phyloP scores from a whole-genome alignment of 2,329 filamentous ascomycete genomes.

The Elsinoe ampelina region DNA sequence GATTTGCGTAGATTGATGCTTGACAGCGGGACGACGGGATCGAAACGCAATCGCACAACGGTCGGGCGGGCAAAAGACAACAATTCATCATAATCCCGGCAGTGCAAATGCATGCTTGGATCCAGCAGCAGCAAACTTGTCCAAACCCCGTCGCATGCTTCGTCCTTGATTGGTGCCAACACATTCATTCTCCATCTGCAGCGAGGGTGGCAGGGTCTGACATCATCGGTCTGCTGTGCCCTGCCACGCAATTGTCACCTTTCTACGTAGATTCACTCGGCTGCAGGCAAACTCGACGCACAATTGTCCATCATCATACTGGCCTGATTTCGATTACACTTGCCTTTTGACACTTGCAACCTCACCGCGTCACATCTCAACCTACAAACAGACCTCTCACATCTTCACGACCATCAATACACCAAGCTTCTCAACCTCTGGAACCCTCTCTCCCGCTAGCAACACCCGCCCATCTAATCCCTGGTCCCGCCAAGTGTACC shows the following conservation, averaged over 20 bases:
- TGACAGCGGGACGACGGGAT: neutral
- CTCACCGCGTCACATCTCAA: neutral
- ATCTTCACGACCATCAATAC: neutral
- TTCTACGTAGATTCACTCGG: no score
- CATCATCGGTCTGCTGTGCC: constrained; percentile 1
- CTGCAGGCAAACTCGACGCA: constrained; percentile 5
- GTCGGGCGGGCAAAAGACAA: neutral
- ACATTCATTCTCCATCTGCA: neutral
- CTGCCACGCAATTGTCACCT: constrained; percentile 12
- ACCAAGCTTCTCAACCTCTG: neutral
- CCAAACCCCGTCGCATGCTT: neutral
- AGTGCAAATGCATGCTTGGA: no score
- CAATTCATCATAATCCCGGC: neutral
- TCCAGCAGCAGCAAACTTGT: neutral
- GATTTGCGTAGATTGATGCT: constrained; percentile 3
- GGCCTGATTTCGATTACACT: neutral
- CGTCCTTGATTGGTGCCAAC: constrained; percentile 9
- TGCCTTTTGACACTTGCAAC: neutral
- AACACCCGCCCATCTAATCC: constrained; percentile 6
- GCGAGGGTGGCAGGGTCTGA: neutral
- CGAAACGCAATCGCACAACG: neutral
- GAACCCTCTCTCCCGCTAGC: constrained; percentile 7
- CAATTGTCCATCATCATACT: neutral
- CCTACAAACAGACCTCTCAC: neutral
- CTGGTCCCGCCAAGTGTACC: constrained; percentile 13